A percentile compares a stretch with the other conserved stretches of the same genome.
Evolutionary conservation across 2,329 filamentous ascomycete species (phyloP).

Genomic region (Fusarium compactum): DNA sequence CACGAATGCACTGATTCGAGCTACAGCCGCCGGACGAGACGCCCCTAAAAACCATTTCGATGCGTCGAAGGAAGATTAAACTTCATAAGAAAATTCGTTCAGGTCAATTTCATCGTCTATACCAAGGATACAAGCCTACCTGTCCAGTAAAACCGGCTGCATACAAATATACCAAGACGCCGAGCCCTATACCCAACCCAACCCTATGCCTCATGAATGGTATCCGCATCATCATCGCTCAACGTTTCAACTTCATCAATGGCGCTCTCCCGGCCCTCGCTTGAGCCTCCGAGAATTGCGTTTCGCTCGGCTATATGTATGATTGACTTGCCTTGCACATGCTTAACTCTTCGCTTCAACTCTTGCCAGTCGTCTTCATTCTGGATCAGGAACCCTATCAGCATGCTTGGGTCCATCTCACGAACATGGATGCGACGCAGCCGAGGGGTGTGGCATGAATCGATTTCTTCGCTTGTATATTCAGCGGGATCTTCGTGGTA

Average conservation of each 20-base stretch:
- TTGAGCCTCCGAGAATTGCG: constrained; percentile 64
- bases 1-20: not conserved
- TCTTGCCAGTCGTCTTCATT: constrained; percentile 85
- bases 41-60: not conserved
- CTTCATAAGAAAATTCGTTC: constrained; percentile 11
- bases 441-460: constrained; percentile 88
- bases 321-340: constrained; percentile 84
- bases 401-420: constrained; percentile 98
- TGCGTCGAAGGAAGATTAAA: not conserved
- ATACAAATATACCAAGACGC: constrained; percentile 34
- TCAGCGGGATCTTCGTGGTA: constrained; percentile 67
- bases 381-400: constrained; percentile 90
- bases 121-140: constrained; percentile 32
- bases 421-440: constrained; percentile 84
- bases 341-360: constrained; percentile 82
- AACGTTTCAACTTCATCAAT: constrained; percentile 92
- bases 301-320: constrained; percentile 84
- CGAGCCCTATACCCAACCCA: constrained; percentile 16
- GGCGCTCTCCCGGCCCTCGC: constrained; percentile 74
- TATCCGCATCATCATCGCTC: constrained; percentile 76
- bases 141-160: constrained; percentile 6
- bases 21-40: not conserved
- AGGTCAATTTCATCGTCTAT: constrained; percentile 42
- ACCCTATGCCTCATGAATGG: constrained; percentile 48
- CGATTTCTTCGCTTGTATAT: constrained; percentile 79